Evolutionary conservation across 2,329 filamentous ascomycete species (phyloP).

Genomic region (Phialemoniopsis sp.): DNA sequence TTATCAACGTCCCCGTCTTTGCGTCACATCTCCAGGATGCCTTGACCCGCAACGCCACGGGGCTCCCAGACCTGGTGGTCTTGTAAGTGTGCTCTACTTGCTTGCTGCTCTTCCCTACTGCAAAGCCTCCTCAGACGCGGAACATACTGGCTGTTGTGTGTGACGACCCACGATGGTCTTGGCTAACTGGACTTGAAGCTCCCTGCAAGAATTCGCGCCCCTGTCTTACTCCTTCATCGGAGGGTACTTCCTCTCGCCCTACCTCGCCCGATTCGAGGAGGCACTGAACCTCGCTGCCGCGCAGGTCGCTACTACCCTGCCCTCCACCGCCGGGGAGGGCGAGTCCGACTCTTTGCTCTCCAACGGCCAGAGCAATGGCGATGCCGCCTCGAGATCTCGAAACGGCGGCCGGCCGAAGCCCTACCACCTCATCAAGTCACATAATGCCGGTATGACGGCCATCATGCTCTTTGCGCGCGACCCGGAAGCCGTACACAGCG

Average conservation of each 20-base stretch:
- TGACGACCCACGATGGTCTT: too few species aligned
- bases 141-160: conserved; percentile 1
- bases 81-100: conserved; percentile 49
- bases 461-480: conserved; percentile 79
- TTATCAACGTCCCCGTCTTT: conserved; percentile 67
- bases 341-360: neutral
- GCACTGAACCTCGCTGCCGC: conserved; percentile 67
- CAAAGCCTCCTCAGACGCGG: too few species aligned
- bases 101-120: too few species aligned
- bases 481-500: conserved; percentile 51
- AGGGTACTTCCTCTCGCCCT: conserved; percentile 71
- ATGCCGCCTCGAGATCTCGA: neutral
- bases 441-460: conserved; percentile 84
- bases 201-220: conserved; percentile 88
- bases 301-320: conserved; percentile 18
- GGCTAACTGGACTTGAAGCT: conserved; percentile 35
- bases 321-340: neutral
- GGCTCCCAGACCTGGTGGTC: conserved; percentile 50
- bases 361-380: neutral
- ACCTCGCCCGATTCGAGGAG: conserved; percentile 66
- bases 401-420: conserved; percentile 18
- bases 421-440: conserved; percentile 67
- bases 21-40: conserved; percentile 63
- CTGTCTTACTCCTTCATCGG: conserved; percentile 82
- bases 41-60: conserved; percentile 43